A percentile compares a stretch with the other conserved stretches of the same genome.
Conservation (phyloP, 176 grass and related monocot genomes). For the Triticum timopheevii region DNA sequence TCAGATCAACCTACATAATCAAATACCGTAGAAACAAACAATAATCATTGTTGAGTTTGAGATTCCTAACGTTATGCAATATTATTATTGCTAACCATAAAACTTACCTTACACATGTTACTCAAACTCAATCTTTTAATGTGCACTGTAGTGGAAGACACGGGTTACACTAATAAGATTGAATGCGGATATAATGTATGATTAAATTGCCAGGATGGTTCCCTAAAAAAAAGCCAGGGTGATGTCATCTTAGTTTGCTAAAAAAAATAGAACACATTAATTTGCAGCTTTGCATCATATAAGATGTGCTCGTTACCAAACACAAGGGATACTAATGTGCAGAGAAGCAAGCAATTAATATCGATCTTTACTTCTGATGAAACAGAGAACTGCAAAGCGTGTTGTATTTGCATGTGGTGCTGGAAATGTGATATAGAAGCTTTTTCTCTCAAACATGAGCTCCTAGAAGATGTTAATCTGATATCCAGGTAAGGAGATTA, state of each 20-base stretch:
- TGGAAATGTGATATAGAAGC: not conserved
- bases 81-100: not conserved
- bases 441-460: not conserved
- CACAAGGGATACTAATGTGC: not conserved
- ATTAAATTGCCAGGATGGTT: not conserved
- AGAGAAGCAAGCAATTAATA: not conserved
- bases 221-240: not conserved
- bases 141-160: not conserved
- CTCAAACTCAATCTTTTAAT: not conserved
- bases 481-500: not conserved
- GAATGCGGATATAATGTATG: not conserved
- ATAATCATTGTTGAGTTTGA: not conserved
- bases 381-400: not conserved
- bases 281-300: not conserved
- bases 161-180: not conserved
- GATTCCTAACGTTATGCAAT: not conserved
- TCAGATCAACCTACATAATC: not conserved
- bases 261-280: not conserved
- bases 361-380: not conserved
- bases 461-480: not conserved
- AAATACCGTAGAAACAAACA: not conserved
- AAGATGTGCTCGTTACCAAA: not conserved
- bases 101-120: not conserved
- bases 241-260: not conserved
- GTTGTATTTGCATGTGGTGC: conserved; percentile 2